phyloP scores from a whole-genome alignment of 768 basidiomycete species.

The Russula virescens region DNA sequence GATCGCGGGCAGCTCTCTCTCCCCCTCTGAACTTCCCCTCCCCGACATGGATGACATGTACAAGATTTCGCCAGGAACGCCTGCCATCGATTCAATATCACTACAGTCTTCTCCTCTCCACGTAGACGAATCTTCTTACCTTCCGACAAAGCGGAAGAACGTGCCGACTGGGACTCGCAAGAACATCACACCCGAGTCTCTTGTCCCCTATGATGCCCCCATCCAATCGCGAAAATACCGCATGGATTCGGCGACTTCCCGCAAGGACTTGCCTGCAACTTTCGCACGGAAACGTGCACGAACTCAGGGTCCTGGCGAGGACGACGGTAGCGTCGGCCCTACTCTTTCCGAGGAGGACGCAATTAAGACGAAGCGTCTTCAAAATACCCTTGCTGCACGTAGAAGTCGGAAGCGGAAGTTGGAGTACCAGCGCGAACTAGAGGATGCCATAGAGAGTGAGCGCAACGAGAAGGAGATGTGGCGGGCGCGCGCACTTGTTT shows the following conservation, averaged over 20 bases:
- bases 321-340: slow-evolving; percentile 43
- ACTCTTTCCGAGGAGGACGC: slow-evolving; percentile 55
- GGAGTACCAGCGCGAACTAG: slow-evolving; percentile 59
- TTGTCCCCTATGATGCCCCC: slow-evolving; percentile 72
- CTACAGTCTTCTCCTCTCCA: slow-evolving; percentile 33
- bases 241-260: slow-evolving; percentile 67
- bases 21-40: slow-evolving; percentile 22
- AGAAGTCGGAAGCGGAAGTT: slow-evolving; percentile 71
- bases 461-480: slow-evolving; percentile 57
- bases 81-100: slow-evolving; percentile 39
- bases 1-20: neutral
- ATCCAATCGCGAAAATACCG: slow-evolving; percentile 74
- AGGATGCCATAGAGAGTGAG: slow-evolving; percentile 48
- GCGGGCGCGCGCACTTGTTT: slow-evolving; percentile 48
- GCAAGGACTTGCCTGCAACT: slow-evolving; percentile 69
- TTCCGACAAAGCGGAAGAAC: slow-evolving; percentile 31
- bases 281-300: slow-evolving; percentile 60
- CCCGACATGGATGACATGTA: slow-evolving; percentile 37
- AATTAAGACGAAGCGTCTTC: slow-evolving; percentile 71
- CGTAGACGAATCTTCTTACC: slow-evolving; percentile 7
- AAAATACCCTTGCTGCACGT: slow-evolving; percentile 83
- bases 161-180: slow-evolving; percentile 65
- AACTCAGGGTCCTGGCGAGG: slow-evolving; percentile 40
- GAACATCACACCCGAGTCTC: slow-evolving; percentile 55
- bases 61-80: slow-evolving; percentile 48